Base-by-base conservation (phyloP, 805 yeast genomes). In the Myxozyma lipomycoides region DNA sequence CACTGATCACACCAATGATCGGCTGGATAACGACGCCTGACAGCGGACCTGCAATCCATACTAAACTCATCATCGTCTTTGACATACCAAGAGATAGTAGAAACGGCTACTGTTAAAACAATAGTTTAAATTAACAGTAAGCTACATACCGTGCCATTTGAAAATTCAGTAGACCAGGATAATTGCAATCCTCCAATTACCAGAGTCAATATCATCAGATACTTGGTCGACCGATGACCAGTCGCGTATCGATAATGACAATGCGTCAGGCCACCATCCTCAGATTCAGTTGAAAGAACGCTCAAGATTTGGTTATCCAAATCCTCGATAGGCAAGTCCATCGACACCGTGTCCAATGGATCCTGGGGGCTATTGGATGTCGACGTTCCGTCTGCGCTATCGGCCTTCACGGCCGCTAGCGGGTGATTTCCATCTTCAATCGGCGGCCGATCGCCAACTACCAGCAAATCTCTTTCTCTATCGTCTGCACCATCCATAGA, bases 11-110 rank as follows among this genome's bases (percentile, higher is more conserved):
- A 0, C 86, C 86, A 36, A 81, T 76, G 3, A 81, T 68, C 0
- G 86, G 86, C 63, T 81, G 86, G 0, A 83, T 83, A 21, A 81
- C 56, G 0, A 82, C 72, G 0, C 86, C 86, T 12, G 82, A 76
- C 15, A 80, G 59, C 0, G 86, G 86, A 1, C 86, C 84, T 1
- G 84, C 84, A 21, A 81, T 72, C 86, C 86, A 81, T 3, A 81
- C 75, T 41, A 81, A 66, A 4, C 83, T 79, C 58, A 81, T 64
- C 0, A 73, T 59, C 21, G 77, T 73, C 58, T 79, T 80, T 1
- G 84, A 75, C 43, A 81, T 68, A 3, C 86, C 86, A n/a, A 81
- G 65, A 0, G 82, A 78, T n/a, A 80, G 64, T 15, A 81, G 62
- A 58, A 75, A 80, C 0, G 84, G 82, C 59, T 55, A 12, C 12